These are phyloP conservation scores for Fraxinus cuspidata DNA, from an alignment of 257 asterid genomes.

Conservation along the genomic window DNA sequence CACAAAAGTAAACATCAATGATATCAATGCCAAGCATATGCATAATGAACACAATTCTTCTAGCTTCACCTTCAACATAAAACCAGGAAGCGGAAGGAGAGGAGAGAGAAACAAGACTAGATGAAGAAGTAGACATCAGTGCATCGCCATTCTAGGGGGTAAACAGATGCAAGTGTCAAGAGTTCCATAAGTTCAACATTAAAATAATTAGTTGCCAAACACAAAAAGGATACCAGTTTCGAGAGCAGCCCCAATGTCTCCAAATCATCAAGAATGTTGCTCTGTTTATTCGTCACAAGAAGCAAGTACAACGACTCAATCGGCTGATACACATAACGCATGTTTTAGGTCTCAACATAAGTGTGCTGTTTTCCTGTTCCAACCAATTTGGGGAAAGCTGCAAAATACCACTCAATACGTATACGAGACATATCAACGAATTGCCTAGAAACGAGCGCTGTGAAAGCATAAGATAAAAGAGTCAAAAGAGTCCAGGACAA, in stretches of 20 bases:
- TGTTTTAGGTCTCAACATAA: conserved; percentile 85
- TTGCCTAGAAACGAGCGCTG: conserved; percentile 95
- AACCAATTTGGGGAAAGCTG: conserved; percentile 90
- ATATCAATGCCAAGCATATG: conserved; percentile 6
- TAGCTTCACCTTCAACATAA: background rate
- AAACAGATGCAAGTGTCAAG: conserved; percentile 1
- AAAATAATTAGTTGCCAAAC: conserved; percentile 5
- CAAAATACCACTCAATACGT: conserved; percentile 94
- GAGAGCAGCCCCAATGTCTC: conserved; percentile 86
- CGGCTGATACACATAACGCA: conserved; percentile 92
- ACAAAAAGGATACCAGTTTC: conserved; percentile 70
- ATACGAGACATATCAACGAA: conserved; percentile 91
- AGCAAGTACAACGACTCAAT: conserved; percentile 82
- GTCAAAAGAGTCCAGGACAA: conserved; percentile 22
- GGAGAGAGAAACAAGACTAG: conserved; percentile 1
- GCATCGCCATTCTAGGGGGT: background rate
- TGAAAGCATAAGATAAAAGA: conserved; percentile 28
- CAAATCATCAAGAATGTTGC: conserved; percentile 93
- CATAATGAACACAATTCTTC: background rate
- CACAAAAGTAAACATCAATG: background rate
- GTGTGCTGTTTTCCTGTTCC: conserved; percentile 94
- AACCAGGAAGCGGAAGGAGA: conserved; percentile 23
- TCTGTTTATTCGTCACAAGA: conserved; percentile 89
- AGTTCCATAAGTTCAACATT: background rate
- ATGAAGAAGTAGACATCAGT: background rate